A percentile compares a stretch with the other conserved stretches of the same genome.
Evolutionary conservation across 2,329 filamentous ascomycete species (phyloP).

Genomic region (Phaeosphaeriaceae sp.): DNA sequence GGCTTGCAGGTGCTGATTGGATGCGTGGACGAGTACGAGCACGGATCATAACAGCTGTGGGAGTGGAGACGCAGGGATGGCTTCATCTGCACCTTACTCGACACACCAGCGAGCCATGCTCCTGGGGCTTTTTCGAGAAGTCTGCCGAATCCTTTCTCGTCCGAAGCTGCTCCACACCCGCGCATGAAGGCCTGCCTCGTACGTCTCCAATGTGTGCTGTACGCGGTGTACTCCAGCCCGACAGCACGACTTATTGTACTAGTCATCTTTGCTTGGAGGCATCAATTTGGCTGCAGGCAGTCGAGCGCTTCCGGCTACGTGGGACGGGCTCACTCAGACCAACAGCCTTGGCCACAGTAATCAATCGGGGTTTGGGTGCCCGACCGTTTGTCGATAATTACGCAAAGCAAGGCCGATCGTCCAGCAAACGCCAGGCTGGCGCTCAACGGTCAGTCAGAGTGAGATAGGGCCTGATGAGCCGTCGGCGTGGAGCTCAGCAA

Average conservation of each 20-base stretch:
- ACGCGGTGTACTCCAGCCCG: neutral
- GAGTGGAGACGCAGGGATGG: constrained; percentile 29
- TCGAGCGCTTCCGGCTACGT: constrained; percentile 21
- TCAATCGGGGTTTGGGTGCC: constrained; percentile 25
- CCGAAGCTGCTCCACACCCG: constrained; percentile 18
- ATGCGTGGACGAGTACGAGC: constrained; percentile 18
- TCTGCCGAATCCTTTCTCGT: constrained; percentile 27
- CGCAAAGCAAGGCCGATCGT: constrained; percentile 25
- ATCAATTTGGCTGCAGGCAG: constrained; percentile 3
- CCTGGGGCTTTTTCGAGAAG: constrained; percentile 34
- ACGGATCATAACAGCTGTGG: constrained; percentile 26
- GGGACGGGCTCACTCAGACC: constrained; percentile 29
- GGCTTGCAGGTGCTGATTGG: constrained; percentile 36
- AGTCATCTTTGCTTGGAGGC: neutral
- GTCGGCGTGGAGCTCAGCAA: neutral
- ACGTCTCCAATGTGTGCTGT: neutral
- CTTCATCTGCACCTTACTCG: constrained; percentile 39
- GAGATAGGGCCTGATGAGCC: constrained; percentile 9
- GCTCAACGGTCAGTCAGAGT: constrained; percentile 22
- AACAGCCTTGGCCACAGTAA: constrained; percentile 23
- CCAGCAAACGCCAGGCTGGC: constrained; percentile 17
- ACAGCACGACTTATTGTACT: neutral
- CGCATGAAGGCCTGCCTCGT: neutral
- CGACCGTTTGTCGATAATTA: constrained; percentile 29
- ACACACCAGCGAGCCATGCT: constrained; percentile 27